Evolutionary conservation across 2,329 filamentous ascomycete species (phyloP), one percentile per base, ranked within the genome.

Genomic region (Diaporthe australafricana): DNA sequence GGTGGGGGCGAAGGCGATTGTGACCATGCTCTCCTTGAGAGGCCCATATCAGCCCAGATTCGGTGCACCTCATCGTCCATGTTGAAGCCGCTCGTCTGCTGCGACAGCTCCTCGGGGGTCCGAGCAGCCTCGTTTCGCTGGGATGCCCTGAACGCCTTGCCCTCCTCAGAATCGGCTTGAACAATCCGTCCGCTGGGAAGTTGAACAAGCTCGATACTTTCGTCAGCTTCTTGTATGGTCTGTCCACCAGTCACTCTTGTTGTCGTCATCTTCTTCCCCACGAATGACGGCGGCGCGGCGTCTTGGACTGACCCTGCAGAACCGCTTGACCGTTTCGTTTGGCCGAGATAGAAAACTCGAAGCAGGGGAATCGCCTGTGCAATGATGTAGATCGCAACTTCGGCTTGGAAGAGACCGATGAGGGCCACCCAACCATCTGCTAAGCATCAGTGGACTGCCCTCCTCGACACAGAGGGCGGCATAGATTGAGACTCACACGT

Each of bases 331-430:
- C 52, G 14, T n/a, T 47, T 57, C 16, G 52, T 56, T 12, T 47
- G 52, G 1, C 66, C 52, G n/a, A 68, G 66, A 35, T 62, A 42
- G 38, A 63, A 47, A 14, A 70, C 57, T 8, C 70, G 55, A 20
- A 72, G 57, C n/a, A 72, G n/a, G 30, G 70, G 70, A 8, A 72
- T 47, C 20, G 66, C 62, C 57, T 72, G 70, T 27, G 70, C 70
- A 62, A 72, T 48, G 17, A 72, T 70, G 42, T 56, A 72, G 32
- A 63, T 68, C n/a, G 56, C 56, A 5, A 68, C 70, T 27, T 72
- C 70, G 16, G 56, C 70, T 22, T 72, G 70, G 45, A 72, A 52
- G 7, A 70, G 40, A n/a, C 56, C 68, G 22, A 52, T 32, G 2
- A 69, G 53, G 9, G 56, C 47, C 25, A 72, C 56, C 48, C 60